These are phyloP conservation scores for Halenospora varia DNA, from an alignment of 495 filamentous ascomycete genomes.

Conservation along the genomic window DNA sequence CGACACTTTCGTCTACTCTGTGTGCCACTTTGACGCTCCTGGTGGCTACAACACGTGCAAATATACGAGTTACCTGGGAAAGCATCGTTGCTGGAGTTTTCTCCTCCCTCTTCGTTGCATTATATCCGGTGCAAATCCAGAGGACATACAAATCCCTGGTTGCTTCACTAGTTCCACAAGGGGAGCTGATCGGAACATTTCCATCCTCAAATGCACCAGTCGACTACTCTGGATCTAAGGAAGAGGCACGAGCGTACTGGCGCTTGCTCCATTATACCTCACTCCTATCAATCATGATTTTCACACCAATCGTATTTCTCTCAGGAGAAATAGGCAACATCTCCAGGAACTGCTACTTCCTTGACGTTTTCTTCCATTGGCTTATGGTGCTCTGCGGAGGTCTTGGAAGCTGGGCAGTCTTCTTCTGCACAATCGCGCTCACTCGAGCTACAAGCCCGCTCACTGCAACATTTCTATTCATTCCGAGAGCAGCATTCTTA, in stretches of 20 bases:
- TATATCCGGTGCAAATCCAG: slow-evolving; percentile 44
- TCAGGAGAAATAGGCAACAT: slow-evolving; percentile 43
- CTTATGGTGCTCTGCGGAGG: slow-evolving; percentile 31
- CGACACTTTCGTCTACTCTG: slow-evolving; percentile 44
- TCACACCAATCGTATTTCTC: slow-evolving; percentile 42
- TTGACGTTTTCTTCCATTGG: slow-evolving; percentile 32
- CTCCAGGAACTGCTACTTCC: slow-evolving; percentile 43
- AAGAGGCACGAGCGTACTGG: slow-evolving; percentile 42
- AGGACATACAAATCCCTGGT: slow-evolving; percentile 38
- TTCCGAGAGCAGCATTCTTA: slow-evolving; percentile 35
- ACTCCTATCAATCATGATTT: slow-evolving; percentile 39
- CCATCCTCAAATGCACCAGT: slow-evolving; percentile 1
- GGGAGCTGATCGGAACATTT: slow-evolving; percentile 17
- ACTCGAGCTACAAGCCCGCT: slow-evolving; percentile 39
- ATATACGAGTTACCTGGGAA: slow-evolving; percentile 41
- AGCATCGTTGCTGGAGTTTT: slow-evolving; percentile 46
- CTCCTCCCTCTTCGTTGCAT: slow-evolving; percentile 44
- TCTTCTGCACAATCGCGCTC: slow-evolving; percentile 34
- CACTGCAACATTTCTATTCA: slow-evolving; percentile 34
- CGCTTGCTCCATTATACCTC: slow-evolving; percentile 46
- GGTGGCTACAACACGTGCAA: slow-evolving; percentile 36
- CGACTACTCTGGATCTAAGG: slow-evolving; percentile 29
- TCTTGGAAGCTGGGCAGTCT: slow-evolving; percentile 30
- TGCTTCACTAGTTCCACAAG: slow-evolving; percentile 22
- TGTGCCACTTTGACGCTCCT: slow-evolving; percentile 44